Conservation (phyloP, 371 early-diverging fungal genomes). For the Dichotomocladium elegans region DNA sequence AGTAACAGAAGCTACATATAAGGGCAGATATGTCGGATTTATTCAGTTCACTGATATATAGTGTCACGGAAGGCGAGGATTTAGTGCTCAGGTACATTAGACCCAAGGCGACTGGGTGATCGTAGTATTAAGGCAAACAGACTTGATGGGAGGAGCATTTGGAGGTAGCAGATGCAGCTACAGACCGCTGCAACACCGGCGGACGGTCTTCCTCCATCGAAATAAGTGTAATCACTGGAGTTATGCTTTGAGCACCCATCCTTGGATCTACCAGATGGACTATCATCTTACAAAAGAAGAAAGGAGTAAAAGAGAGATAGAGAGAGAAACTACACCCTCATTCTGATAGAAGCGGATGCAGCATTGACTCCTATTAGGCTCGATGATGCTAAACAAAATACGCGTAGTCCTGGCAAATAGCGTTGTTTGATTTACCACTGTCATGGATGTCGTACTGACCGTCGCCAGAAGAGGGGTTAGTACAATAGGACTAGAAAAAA, state of each 20-base stretch:
- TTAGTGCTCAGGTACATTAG: too few species aligned
- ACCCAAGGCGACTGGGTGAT: too few species aligned
- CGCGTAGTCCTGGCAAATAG: conserved; percentile 27
- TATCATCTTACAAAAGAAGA: conserved; percentile 14
- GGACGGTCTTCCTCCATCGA: too few species aligned
- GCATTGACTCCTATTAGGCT: conserved; percentile 38
- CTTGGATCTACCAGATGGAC: conserved; percentile 30
- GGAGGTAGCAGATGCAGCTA: too few species aligned
- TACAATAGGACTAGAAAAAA: not conserved
- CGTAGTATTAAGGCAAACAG: too few species aligned
- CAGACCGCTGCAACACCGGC: too few species aligned
- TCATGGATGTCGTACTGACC: conserved; percentile 44
- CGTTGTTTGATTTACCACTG: conserved; percentile 19
- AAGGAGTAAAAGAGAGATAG: not conserved
- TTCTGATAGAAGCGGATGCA: conserved; percentile 39
- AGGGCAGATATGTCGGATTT: too few species aligned
- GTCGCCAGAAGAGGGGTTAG: conserved; percentile 30
- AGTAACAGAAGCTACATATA: too few species aligned
- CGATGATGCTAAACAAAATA: conserved; percentile 48
- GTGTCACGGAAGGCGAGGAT: too few species aligned
- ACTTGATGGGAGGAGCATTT: too few species aligned
- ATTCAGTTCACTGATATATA: too few species aligned
- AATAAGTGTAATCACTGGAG: conserved; percentile 35
- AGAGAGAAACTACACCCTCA: not conserved
- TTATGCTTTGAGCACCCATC: conserved; percentile 39